Evolutionary conservation across 1,284 basidiomycete genomes (phyloP).

Genomic region (Filobasidium uniguttulatum): DNA sequence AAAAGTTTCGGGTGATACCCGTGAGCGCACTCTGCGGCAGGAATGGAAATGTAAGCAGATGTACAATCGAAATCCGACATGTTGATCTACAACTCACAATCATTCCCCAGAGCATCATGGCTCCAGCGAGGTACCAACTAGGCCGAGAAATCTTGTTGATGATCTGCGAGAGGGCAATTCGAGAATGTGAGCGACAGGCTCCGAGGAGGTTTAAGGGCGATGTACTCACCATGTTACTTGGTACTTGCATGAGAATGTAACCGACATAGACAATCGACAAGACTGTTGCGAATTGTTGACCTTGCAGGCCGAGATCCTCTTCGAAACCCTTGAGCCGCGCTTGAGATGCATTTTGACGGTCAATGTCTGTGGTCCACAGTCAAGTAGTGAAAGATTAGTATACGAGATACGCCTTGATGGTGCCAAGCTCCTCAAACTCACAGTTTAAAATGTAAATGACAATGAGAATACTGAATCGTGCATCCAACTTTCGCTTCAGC

Average conservation of each 20-base stretch:
- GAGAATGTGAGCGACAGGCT: too few species aligned
- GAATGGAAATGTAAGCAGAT: background rate
- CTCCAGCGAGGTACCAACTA: slow-evolving; percentile 55
- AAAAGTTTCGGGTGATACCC: slow-evolving; percentile 51
- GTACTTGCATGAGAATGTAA: slow-evolving; percentile 62
- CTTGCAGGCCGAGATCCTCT: slow-evolving; percentile 24
- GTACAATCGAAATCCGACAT: slow-evolving; percentile 12
- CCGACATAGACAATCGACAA: slow-evolving; percentile 27
- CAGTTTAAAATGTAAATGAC: slow-evolving; percentile 23
- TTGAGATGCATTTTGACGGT: slow-evolving; percentile 29
- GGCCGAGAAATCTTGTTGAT: slow-evolving; percentile 57
- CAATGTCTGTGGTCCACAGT: slow-evolving; percentile 17
- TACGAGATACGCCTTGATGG: too few species aligned
- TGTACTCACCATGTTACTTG: slow-evolving; percentile 25
- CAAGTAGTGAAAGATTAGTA: too few species aligned
- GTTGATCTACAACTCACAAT: slow-evolving; percentile 8
- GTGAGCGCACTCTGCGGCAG: slow-evolving; percentile 41
- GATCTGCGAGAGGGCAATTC: too few species aligned
- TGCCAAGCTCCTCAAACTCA: slow-evolving; percentile 5
- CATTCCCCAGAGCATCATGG: slow-evolving; percentile 43
- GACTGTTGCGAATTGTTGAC: slow-evolving; percentile 20
- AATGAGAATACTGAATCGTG: slow-evolving; percentile 25
- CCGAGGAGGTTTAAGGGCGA: background rate
- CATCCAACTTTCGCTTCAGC: slow-evolving; percentile 31
- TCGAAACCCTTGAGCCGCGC: slow-evolving; percentile 27